Base-by-base conservation (phyloP, 2,329 filamentous ascomycete species). In the Xylaria digitata region DNA sequence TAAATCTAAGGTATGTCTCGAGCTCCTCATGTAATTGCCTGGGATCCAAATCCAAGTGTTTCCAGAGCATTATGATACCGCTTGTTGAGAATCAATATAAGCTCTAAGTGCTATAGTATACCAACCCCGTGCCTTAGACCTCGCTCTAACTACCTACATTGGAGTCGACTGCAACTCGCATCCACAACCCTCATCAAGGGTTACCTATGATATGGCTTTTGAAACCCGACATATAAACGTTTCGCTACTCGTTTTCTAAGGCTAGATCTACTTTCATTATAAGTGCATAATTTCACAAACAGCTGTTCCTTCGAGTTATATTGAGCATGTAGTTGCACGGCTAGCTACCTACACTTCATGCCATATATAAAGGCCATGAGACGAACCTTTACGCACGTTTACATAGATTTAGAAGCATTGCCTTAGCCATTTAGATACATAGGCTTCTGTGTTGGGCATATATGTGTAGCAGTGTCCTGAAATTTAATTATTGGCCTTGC, bases 391-490 rank as follows among this genome's bases (percentile, higher is more conserved):
- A 23, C 8, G 46, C 2, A 46, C 32, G n/a, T 30, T 46, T 34
- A 30, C 13, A 45, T 37, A 17, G 15, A 21, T 37, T 26, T 11
- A 9, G 56, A 8, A 53, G n/a, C 15, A 58, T n/a, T 34, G 3
- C 15, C 3, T 49, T 5, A 23, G 19, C 2, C 26, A 54, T 49
- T 45, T 49, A 34, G 26, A 26, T 48, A 48, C 15, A 45, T 40
- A 21, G 17, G 46, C 8, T 21, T 53, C 13, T 48, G 7, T n/a
- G 13, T 30, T 13, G 30, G 15, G 21, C 11, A 21, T 17, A 40
- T 54, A 34, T 32, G 19, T 30, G 26, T 17, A 67, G 61, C 53
- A 43, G 52, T 15, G n/a, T 37, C 26, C 6, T 34, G 13, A 52
- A 26, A 2, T 46, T 26, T 3, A 30, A 30, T 30, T 26, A 54